Conservation (phyloP, 169 alveolate genomes). For the Plasmodium sp. region DNA sequence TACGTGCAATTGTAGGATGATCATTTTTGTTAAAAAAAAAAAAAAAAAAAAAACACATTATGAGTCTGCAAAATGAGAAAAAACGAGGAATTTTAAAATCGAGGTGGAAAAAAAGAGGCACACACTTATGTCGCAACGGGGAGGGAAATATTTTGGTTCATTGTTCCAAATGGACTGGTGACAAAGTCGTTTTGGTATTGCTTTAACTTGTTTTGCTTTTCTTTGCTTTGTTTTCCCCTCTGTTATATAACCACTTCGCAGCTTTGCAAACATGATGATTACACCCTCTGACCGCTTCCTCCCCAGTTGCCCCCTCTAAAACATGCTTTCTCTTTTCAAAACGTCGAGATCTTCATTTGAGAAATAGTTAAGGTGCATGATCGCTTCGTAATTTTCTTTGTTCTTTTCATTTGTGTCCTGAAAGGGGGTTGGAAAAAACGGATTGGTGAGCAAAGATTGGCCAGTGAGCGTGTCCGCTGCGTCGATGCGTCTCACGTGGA, state of each 20-base stretch:
- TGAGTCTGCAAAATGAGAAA: constrained; percentile 3
- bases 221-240: background rate
- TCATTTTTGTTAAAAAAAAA: background rate
- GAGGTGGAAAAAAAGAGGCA: background rate
- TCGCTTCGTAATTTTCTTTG: constrained; percentile 39
- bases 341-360: constrained; percentile 58
- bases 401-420: constrained; percentile 46
- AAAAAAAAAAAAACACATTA: background rate
- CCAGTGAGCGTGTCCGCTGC: background rate
- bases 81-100: background rate
- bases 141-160: background rate
- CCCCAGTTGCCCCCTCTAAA: background rate
- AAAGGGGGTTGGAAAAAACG: background rate
- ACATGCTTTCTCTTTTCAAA: constrained; percentile 50
- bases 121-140: background rate
- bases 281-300: background rate
- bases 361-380: constrained; percentile 62
- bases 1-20: background rate
- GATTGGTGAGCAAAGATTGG: background rate
- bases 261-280: background rate
- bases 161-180: background rate
- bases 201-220: background rate
- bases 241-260: background rate
- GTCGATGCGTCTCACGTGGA: background rate
- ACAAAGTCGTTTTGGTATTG: background rate